These are phyloP conservation scores for Neoboletus subvelutipes DNA, from an alignment of 768 basidiomycete genomes.

Conservation along the genomic window DNA sequence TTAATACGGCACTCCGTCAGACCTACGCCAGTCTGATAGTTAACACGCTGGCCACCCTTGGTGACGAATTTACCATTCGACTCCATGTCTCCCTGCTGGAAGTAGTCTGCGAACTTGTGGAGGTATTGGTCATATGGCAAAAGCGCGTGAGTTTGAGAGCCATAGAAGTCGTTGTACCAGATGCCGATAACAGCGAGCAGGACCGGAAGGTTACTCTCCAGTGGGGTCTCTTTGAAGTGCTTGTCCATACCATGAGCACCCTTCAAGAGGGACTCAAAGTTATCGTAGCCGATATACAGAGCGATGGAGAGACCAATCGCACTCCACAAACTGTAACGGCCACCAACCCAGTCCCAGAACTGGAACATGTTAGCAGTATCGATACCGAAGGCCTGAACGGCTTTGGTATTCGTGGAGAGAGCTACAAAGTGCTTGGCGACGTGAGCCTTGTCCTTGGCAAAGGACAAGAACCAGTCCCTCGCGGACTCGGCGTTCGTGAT, in stretches of 20 bases:
- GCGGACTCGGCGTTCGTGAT: conserved; percentile 98
- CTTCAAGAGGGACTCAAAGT: conserved; percentile 85
- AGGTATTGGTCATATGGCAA: conserved; percentile 99
- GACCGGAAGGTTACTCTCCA: conserved; percentile 91
- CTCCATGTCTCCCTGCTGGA: conserved; percentile 99
- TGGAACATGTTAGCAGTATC: conserved; percentile 94
- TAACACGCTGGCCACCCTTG: conserved; percentile 87
- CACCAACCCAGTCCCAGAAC: conserved; percentile 99
- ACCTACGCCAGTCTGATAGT: conserved; percentile 94
- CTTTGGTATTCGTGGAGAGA: conserved; percentile 92
- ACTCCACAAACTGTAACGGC: conserved; percentile 97
- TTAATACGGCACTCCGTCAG: neutral
- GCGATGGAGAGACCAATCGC: conserved; percentile 97
- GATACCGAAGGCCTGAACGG: conserved; percentile 93
- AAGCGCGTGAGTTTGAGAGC: conserved; percentile 91
- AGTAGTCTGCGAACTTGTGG: conserved; percentile 99
- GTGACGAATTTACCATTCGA: conserved; percentile 98
- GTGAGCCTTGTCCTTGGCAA: conserved; percentile 83
- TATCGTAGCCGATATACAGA: conserved; percentile 88
- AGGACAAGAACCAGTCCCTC: conserved; percentile 87
- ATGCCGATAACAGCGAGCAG: conserved; percentile 86
- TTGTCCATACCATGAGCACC: conserved; percentile 98
- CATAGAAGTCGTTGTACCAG: conserved; percentile 99
- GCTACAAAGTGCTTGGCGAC: conserved; percentile 99
- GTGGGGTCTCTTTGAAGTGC: conserved; percentile 87